phyloP scores from a whole-genome alignment of 1,139 yeast genomes.

The Taphrina sp. region DNA sequence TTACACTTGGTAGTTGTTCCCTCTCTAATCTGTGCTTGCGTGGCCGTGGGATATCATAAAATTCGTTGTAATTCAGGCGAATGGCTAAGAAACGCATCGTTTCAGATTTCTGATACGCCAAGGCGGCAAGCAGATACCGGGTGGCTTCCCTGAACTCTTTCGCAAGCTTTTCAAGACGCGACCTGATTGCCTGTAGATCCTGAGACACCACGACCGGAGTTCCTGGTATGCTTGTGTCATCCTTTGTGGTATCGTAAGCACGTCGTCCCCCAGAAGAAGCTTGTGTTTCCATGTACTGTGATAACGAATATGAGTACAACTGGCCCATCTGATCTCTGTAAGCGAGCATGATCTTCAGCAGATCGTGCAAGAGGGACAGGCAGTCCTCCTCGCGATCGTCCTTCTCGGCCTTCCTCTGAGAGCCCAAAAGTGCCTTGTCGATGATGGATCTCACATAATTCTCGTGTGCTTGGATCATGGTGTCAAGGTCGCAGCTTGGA shows the following conservation, averaged over 20 bases:
- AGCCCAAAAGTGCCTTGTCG: conserved; percentile 46
- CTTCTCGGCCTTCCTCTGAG: conserved; percentile 38
- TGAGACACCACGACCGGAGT: background rate
- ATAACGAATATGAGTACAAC: conserved; percentile 36
- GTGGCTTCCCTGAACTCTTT: conserved; percentile 28
- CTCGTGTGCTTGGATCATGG: conserved; percentile 44
- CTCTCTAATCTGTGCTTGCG: background rate
- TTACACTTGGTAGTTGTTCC: too few species aligned
- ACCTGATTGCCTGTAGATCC: conserved; percentile 25
- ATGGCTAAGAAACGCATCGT: conserved; percentile 47
- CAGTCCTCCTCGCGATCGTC: conserved; percentile 38
- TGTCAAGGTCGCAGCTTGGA: conserved; percentile 44
- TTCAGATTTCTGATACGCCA: conserved; percentile 42
- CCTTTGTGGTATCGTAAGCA: conserved; percentile 25
- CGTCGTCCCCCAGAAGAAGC: conserved; percentile 13
- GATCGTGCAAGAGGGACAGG: conserved; percentile 45
- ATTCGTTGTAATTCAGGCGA: conserved; percentile 46
- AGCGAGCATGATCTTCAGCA: conserved; percentile 43
- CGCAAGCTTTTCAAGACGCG: conserved; percentile 30
- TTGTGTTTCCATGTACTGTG: conserved; percentile 35
- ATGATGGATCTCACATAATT: conserved; percentile 44
- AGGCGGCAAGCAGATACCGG: conserved; percentile 39
- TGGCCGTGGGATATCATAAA: conserved; percentile 38
- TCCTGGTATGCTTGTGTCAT: conserved; percentile 5
- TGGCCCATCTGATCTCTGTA: conserved; percentile 39